A percentile compares a stretch with the other conserved stretches of the same genome.
These are phyloP conservation scores for Xylaria arbuscula DNA, from an alignment of 2,329 filamentous ascomycete genomes.

Conservation along the genomic window DNA sequence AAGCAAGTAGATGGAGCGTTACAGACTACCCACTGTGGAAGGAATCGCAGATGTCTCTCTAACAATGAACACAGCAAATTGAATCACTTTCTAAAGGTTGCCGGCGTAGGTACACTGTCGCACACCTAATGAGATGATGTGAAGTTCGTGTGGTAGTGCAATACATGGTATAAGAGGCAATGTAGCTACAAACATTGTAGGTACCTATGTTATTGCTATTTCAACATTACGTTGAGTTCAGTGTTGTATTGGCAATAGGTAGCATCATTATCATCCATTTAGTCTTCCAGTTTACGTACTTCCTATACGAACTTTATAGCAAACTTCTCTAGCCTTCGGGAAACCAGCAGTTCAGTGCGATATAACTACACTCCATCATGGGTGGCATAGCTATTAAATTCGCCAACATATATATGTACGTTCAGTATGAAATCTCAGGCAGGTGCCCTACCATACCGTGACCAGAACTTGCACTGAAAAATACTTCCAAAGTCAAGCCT, in stretches of 20 bases:
- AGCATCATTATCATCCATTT: neutral
- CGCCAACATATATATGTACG: neutral
- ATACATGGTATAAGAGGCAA: too few species aligned
- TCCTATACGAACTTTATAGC: neutral
- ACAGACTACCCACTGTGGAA: slow-evolving; percentile 4
- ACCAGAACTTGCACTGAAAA: neutral
- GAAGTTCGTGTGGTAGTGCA: too few species aligned
- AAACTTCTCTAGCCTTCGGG: neutral
- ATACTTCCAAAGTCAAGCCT: slow-evolving; percentile 10
- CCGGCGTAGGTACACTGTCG: neutral
- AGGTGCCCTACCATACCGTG: neutral
- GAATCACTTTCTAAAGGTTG: too few species aligned
- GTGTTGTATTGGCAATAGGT: neutral
- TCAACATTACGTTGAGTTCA: neutral
- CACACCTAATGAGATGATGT: too few species aligned
- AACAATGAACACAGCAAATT: slow-evolving; percentile 22
- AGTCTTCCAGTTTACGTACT: neutral
- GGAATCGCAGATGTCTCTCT: slow-evolving; percentile 14
- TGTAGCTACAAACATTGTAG: neutral
- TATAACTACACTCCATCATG: neutral
- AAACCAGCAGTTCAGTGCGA: neutral
- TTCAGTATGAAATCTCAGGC: neutral
- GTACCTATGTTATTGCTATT: neutral
- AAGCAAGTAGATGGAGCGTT: slow-evolving; percentile 16
- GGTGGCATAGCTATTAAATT: neutral